Conservation (phyloP, 2,329 filamentous ascomycete genomes). For the Escovopsis sp. region DNA sequence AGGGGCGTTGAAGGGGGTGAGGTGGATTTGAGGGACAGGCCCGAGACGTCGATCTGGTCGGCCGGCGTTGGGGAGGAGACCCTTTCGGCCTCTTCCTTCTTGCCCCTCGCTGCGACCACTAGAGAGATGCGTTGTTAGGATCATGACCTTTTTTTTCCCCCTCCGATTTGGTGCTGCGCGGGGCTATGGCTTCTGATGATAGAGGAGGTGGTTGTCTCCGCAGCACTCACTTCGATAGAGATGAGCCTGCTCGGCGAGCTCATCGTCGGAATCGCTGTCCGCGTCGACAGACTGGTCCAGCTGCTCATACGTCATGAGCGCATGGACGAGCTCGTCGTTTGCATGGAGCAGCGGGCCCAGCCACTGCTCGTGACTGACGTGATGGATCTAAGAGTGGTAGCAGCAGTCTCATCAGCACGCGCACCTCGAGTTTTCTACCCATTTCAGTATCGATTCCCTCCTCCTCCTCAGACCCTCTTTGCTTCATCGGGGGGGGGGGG, state of each 20-base stretch:
- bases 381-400: constrained; percentile 49
- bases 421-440: not conserved
- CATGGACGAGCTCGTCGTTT: constrained; percentile 89
- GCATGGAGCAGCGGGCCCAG: constrained; percentile 82
- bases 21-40: constrained; percentile 26
- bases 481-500: not conserved
- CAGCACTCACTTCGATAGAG: constrained; percentile 41
- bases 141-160: too few species aligned
- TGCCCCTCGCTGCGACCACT: constrained; percentile 41
- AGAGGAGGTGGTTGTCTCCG: not conserved
- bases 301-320: constrained; percentile 88
- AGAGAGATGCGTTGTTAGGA: constrained; percentile 6
- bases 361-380: constrained; percentile 82
- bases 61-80: constrained; percentile 26
- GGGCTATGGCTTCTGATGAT: too few species aligned
- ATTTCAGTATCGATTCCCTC: not conserved
- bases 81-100: constrained; percentile 26
- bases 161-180: too few species aligned
- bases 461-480: not conserved
- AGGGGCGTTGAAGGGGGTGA: constrained; percentile 9
- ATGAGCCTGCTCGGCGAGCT: constrained; percentile 50
- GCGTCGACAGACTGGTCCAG: constrained; percentile 74
- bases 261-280: constrained; percentile 57
- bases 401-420: not conserved
- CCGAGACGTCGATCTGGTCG: constrained; percentile 28